Evolutionary conservation across 2,329 filamentous ascomycete genomes (phyloP).

Genomic region (Ophiostoma montium): DNA sequence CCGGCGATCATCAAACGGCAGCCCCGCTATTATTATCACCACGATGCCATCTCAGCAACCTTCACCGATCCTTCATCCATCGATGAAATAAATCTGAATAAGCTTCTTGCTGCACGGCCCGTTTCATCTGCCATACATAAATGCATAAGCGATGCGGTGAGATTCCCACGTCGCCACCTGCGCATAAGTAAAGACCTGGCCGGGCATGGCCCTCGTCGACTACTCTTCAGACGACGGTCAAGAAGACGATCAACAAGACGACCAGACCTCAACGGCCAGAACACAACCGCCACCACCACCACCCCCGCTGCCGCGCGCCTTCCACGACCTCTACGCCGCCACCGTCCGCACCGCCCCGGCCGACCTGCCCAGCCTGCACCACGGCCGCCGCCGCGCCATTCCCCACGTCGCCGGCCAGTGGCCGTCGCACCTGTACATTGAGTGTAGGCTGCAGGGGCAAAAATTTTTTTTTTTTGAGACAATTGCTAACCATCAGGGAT

Average conservation of each 20-base stretch:
- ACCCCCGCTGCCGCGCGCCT: conserved; percentile 64
- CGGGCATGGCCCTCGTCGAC: conserved; percentile 22
- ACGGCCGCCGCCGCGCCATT: conserved; percentile 65
- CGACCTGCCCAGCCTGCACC: conserved; percentile 76
- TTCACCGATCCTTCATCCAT: too few relatives aligned
- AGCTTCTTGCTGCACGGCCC: too few relatives aligned
- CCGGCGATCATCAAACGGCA: too few relatives aligned
- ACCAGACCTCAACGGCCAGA: background rate
- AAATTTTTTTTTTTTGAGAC: conserved; percentile 10
- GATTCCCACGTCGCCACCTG: background rate
- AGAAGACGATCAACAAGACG: too few relatives aligned
- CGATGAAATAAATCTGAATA: too few relatives aligned
- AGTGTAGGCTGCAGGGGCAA: too few relatives aligned
- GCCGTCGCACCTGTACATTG: conserved; percentile 84
- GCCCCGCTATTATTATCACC: too few relatives aligned
- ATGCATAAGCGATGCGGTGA: background rate
- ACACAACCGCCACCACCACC: conserved; percentile 21
- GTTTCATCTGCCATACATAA: background rate
- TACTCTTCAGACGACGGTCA: conserved; percentile 20
- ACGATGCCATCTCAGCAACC: too few relatives aligned
- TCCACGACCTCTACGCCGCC: conserved; percentile 82
- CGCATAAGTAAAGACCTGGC: too few relatives aligned
- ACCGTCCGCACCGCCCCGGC: conserved; percentile 60
- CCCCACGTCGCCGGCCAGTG: conserved; percentile 83
- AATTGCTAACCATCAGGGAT: conserved; percentile 30